Evolutionary conservation across 75 land plant species (phyloP), one percentile per base, ranked within the genome.

Genomic region (Pinus albicaulis): DNA sequence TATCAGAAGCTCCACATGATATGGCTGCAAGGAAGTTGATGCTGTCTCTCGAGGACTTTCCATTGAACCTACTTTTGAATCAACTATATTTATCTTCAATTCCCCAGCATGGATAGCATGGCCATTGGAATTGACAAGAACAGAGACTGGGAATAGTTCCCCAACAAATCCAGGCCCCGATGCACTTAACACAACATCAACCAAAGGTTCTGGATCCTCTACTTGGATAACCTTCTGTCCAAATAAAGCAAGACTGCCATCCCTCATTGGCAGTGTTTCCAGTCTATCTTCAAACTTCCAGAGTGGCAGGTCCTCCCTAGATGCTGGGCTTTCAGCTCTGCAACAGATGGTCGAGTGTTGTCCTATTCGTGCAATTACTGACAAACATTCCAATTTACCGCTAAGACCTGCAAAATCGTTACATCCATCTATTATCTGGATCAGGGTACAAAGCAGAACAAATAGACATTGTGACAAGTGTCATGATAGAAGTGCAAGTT

Each of bases 271-370:
- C 23, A 72, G 80, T 24, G 78, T 83, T 60, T 95, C 98, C 56
- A 90, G 74, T 71, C 74, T 80, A 60, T 90, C 89, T 79, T 98
- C 98, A 83, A 88, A 95, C 28, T 85, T 91, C 99, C 99, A 98
- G 20, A 91, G 81, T 23, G 89, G 94, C 59, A 89, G 72, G 76
- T 83, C 95, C 59, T 91, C 91, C 90, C 91, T 90, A 13, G 99
- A 89, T 26, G 96, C 92, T 56, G 94, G 91, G 60, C 99, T 95
- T 88, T 95, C 99, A 72, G 93, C 94, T 86, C 90, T 87, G 86
- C 96, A 98, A 74, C 89, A 86, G 20, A 98, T 86, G 11, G 79
- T 93, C 65, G 92, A 81, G 78, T 83, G 56, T 8, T 74, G 80
- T 36, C 98, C 94, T 20, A 98, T 57, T 69, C 66, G 91, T 59